These are phyloP conservation scores for Mucor mucedo DNA, from an alignment of 371 early-diverging fungal genomes.

Conservation along the genomic window DNA sequence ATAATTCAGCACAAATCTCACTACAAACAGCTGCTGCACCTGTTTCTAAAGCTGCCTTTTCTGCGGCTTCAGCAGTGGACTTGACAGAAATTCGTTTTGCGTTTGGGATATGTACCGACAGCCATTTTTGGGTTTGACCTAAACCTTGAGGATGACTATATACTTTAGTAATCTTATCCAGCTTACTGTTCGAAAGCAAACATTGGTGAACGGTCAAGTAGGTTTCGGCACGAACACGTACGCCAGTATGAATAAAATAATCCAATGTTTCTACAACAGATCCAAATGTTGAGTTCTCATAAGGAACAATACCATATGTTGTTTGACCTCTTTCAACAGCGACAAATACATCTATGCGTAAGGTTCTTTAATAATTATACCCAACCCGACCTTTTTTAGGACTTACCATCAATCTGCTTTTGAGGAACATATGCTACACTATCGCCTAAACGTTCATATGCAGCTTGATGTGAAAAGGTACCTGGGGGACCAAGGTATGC, in stretches of 20 bases:
- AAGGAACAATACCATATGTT: slow-evolving; percentile 93
- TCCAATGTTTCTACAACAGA: slow-evolving; percentile 87
- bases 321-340: slow-evolving; percentile 79
- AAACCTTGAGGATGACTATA: slow-evolving; percentile 94
- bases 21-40: slow-evolving; percentile 87
- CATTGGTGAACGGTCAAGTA: slow-evolving; percentile 80
- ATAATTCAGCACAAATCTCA: slow-evolving; percentile 80
- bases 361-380: slow-evolving; percentile 3
- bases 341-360: slow-evolving; percentile 69
- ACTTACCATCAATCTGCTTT: slow-evolving; percentile 59
- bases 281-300: slow-evolving; percentile 93
- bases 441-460: slow-evolving; percentile 83
- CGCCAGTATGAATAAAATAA: slow-evolving; percentile 63
- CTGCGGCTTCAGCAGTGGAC: slow-evolving; percentile 90
- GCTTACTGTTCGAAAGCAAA: slow-evolving; percentile 70
- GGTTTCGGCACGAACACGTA: slow-evolving; percentile 66
- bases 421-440: slow-evolving; percentile 76
- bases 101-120: slow-evolving; percentile 69
- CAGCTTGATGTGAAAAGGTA: slow-evolving; percentile 93
- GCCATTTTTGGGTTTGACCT: slow-evolving; percentile 84
- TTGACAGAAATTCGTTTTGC: slow-evolving; percentile 78
- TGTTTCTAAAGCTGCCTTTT: slow-evolving; percentile 81
- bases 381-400: too few relatives aligned
- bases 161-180: slow-evolving; percentile 74
- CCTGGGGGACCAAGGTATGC: slow-evolving; percentile 94